phyloP scores from a whole-genome alignment of 2,329 filamentous ascomycete species.

The Cercospora nicotianae region DNA sequence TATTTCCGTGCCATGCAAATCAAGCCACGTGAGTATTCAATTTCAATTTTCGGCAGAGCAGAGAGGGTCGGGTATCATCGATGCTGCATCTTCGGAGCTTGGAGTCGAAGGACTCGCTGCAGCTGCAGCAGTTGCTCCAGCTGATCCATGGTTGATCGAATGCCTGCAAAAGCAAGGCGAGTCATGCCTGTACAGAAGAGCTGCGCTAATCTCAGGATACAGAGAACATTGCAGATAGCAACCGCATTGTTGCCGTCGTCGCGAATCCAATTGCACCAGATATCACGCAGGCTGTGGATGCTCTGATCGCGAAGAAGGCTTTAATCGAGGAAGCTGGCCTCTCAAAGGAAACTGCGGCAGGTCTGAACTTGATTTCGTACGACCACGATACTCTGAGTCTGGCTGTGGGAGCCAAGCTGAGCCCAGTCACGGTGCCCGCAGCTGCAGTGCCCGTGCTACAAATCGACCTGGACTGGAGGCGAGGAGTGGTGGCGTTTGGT shows the following conservation, averaged over 20 bases:
- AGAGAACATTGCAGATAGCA: conserved; percentile 26
- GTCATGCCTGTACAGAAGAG: not conserved
- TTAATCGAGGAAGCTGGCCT: conserved; percentile 27
- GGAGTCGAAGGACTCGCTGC: not conserved
- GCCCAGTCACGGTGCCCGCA: conserved; percentile 22
- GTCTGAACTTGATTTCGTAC: conserved; percentile 26
- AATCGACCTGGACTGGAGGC: conserved; percentile 28
- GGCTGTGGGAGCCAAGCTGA: conserved; percentile 27
- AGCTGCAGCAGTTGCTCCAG: not conserved
- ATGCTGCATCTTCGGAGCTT: not conserved
- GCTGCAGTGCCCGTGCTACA: conserved; percentile 24
- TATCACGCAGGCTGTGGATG: conserved; percentile 27
- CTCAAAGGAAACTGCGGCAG: conserved; percentile 24
- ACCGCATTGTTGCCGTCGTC: conserved; percentile 28
- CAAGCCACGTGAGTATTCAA: conserved; percentile 21
- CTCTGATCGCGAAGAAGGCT: conserved; percentile 28
- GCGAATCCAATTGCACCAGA: conserved; percentile 27
- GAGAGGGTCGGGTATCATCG: not conserved
- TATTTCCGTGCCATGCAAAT: conserved; percentile 30
- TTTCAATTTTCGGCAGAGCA: not conserved
- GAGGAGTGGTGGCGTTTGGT: conserved; percentile 26
- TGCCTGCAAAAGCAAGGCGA: not conserved
- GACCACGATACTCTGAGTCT: conserved; percentile 29
- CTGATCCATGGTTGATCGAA: not conserved
- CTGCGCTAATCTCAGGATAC: not conserved